These are phyloP conservation scores for Dothideomycetes sp. DNA, from an alignment of 2,329 filamentous ascomycete species.

Conservation along the genomic window DNA sequence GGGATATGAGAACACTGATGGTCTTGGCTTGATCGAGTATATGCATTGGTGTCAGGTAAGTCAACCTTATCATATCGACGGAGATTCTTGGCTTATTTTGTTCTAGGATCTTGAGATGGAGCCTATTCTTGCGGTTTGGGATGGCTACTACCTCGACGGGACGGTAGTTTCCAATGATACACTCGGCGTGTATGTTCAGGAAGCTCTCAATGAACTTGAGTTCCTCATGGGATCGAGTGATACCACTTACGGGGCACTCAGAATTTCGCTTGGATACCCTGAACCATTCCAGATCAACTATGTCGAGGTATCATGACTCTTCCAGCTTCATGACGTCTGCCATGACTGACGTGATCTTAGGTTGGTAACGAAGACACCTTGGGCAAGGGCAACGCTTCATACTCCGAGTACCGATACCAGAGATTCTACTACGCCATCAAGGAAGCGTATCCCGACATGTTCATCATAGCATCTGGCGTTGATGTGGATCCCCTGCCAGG, in stretches of 20 bases:
- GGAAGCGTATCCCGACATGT: conserved; percentile 48
- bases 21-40: conserved; percentile 52
- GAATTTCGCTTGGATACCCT: conserved; percentile 51
- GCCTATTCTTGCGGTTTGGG: conserved; percentile 49
- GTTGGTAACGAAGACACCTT: conserved; percentile 62
- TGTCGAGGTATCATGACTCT: conserved; percentile 38
- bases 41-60: conserved; percentile 44
- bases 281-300: conserved; percentile 52
- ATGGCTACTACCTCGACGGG: conserved; percentile 46
- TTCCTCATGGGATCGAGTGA: conserved; percentile 48
- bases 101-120: conserved; percentile 50
- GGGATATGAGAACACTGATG: conserved; percentile 54
- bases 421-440: conserved; percentile 52
- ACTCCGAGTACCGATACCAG: conserved; percentile 45
- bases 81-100: no score
- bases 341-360: neutral
- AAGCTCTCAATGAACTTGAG: conserved; percentile 54
- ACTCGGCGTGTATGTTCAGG: conserved; percentile 48
- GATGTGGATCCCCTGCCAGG: conserved; percentile 20
- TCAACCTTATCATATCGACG: no score
- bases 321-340: neutral
- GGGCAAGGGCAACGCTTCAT: conserved; percentile 30
- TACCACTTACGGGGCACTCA: conserved; percentile 48
- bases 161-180: conserved; percentile 39
- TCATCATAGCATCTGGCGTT: conserved; percentile 43